Evolutionary conservation across 495 filamentous ascomycete species (phyloP).

Genomic region (Cercophora scortea): DNA sequence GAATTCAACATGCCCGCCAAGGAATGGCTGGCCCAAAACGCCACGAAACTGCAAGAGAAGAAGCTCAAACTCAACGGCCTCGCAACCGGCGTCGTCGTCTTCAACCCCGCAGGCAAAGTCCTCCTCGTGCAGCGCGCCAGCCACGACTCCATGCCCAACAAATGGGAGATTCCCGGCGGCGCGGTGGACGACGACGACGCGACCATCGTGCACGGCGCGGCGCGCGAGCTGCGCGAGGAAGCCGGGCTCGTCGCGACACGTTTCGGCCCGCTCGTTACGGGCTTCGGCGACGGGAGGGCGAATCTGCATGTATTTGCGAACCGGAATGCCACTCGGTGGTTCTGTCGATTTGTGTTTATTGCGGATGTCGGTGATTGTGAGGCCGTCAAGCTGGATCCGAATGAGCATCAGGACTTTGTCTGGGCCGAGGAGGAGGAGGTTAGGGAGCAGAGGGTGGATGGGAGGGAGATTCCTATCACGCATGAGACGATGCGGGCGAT

Average conservation of each 20-base stretch:
- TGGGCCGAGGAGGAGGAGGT: conserved; percentile 22
- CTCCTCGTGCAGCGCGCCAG: conserved; percentile 32
- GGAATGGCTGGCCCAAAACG: too few relatives aligned
- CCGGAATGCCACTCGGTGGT: conserved; percentile 4
- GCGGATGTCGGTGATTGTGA: conserved; percentile 7
- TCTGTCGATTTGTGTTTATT: conserved; percentile 27
- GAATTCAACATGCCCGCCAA: too few relatives aligned
- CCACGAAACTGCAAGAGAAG: too few relatives aligned
- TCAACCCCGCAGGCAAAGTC: conserved; percentile 16
- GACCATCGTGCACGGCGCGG: conserved; percentile 30
- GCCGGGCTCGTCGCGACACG: conserved; percentile 21
- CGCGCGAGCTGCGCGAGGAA: conserved; percentile 37
- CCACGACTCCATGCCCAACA: conserved; percentile 27
- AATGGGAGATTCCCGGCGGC: conserved; percentile 38
- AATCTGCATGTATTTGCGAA: conserved; percentile 5
- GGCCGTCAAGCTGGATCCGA: conserved; percentile 10
- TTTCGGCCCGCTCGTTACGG: conserved; percentile 18
- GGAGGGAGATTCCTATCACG: conserved; percentile 22
- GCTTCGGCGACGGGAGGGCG: conserved; percentile 3
- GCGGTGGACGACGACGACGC: conserved; percentile 29
- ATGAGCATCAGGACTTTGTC: conserved; percentile 17
- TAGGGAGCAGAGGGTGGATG: conserved; percentile 14
- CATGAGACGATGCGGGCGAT: conserved; percentile 8
- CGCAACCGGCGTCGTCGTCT: conserved; percentile 25
- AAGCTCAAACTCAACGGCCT: not conserved